Conservation (phyloP, 2,329 filamentous ascomycete genomes). For the Lecanicillium sp. region DNA sequence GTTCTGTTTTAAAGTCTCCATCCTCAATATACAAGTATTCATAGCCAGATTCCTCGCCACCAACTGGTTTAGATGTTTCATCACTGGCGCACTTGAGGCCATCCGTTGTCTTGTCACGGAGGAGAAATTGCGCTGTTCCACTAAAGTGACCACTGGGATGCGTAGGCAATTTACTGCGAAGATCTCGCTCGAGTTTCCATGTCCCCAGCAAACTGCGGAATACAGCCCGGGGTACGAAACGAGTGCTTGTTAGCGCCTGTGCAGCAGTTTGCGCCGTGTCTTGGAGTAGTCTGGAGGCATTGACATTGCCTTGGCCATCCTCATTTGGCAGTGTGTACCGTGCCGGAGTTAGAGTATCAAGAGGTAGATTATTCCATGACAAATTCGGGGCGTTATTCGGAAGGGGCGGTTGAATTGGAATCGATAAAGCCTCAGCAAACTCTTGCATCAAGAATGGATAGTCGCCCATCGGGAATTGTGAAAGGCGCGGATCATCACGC, state of each 20-base stretch:
- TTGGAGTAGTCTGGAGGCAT: conserved; percentile 34
- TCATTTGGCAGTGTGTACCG: conserved; percentile 36
- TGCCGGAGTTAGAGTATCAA: conserved; percentile 49
- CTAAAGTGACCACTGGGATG: conserved; percentile 57
- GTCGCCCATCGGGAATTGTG: conserved; percentile 77
- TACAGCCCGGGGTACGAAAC: conserved; percentile 56
- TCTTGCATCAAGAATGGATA: conserved; percentile 70
- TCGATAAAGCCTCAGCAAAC: conserved; percentile 49
- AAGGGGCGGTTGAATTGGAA: conserved; percentile 33
- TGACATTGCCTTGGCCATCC: conserved; percentile 25
- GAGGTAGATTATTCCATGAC: conserved; percentile 30
- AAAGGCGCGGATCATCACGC: conserved; percentile 42
- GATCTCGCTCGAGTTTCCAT: conserved; percentile 55
- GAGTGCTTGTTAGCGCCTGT: conserved; percentile 31
- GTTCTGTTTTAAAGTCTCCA: conserved; percentile 52
- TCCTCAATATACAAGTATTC: conserved; percentile 65
- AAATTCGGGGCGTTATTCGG: conserved; percentile 20
- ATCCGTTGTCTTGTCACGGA: conserved; percentile 50
- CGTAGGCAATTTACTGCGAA: conserved; percentile 43
- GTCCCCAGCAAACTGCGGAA: conserved; percentile 63
- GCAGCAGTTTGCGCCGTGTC: conserved; percentile 35
- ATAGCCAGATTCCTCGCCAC: conserved; percentile 27
- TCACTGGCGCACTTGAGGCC: conserved; percentile 29
- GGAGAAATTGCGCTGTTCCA: conserved; percentile 57
- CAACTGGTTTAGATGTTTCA: conserved; percentile 5